phyloP scores from a whole-genome alignment of 2,329 filamentous ascomycete species.

The Hymenotorrendiella dingleyae region DNA sequence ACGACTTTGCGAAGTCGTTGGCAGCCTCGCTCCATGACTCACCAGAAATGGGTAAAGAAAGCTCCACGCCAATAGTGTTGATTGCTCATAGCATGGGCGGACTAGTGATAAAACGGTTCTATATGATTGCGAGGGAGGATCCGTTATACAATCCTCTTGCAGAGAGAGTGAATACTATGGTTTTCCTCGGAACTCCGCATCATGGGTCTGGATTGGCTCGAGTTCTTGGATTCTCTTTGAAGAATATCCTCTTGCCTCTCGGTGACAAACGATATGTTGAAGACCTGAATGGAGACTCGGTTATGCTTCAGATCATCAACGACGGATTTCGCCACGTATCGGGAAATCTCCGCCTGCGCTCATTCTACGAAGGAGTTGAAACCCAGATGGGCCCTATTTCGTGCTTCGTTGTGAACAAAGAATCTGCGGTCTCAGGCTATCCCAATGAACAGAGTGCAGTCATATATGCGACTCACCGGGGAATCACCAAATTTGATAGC shows the following conservation, averaged over 20 bases:
- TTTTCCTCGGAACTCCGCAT: conserved; percentile 35
- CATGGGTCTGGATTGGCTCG: conserved; percentile 14
- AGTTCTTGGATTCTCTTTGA: conserved; percentile 11
- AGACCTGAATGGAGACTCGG: conserved; percentile 31
- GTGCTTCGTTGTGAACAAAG: conserved; percentile 25
- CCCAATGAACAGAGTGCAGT: conserved; percentile 18
- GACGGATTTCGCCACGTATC: conserved; percentile 31
- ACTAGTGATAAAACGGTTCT: conserved; percentile 29
- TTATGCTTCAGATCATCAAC: conserved; percentile 26
- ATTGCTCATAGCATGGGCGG: conserved; percentile 43
- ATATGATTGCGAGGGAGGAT: conserved; percentile 20
- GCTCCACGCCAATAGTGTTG: conserved; percentile 34
- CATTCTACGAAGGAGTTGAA: conserved; percentile 41
- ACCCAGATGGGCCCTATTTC: conserved; percentile 21
- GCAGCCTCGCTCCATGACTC: conserved; percentile 4
- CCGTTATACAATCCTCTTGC: conserved; percentile 8
- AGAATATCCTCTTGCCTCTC: not conserved
- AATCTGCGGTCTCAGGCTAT: conserved; percentile 26
- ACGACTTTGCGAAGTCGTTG: conserved; percentile 29
- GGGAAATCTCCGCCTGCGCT: conserved; percentile 30
- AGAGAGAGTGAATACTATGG: conserved; percentile 26
- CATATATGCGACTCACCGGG: conserved; percentile 30
- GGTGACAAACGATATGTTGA: conserved; percentile 19
- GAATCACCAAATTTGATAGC: conserved; percentile 29
- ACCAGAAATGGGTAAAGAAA: not conserved